Percentiles rank a stretch among this genome's conserved stretches.
phyloP scores from a whole-genome alignment of 768 basidiomycete species.

The Suillus subalutaceus region DNA sequence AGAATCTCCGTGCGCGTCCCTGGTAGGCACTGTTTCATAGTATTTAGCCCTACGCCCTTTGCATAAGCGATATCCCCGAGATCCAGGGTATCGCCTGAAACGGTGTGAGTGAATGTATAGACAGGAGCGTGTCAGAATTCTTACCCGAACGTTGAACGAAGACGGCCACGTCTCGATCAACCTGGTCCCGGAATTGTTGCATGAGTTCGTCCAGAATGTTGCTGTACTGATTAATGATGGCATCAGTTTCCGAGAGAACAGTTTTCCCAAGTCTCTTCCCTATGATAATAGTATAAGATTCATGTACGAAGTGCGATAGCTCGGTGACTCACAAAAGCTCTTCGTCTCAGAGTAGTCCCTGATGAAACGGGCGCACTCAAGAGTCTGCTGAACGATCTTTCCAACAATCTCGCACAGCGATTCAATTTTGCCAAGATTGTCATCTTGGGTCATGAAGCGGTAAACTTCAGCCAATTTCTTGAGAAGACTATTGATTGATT shows the following conservation, averaged over 20 bases:
- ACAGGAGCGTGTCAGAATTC: neutral
- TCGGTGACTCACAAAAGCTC: conserved; percentile 18
- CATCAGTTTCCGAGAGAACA: neutral
- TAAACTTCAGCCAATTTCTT: conserved; percentile 2
- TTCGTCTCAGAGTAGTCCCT: conserved; percentile 26
- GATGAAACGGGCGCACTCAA: conserved; percentile 33
- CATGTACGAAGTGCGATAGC: neutral
- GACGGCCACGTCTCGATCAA: neutral
- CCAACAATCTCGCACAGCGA: neutral
- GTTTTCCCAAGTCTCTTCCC: conserved; percentile 1
- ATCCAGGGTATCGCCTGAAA: neutral
- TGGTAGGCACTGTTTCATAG: conserved; percentile 15
- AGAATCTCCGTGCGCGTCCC: conserved; percentile 18
- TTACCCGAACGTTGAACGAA: neutral
- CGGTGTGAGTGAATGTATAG: neutral
- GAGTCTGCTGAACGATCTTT: conserved; percentile 21
- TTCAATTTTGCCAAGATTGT: neutral
- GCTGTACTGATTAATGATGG: neutral
- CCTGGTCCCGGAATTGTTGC: neutral
- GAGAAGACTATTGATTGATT: neutral
- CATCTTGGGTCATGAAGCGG: neutral
- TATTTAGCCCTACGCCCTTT: neutral
- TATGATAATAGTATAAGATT: neutral
- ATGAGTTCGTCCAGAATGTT: neutral
- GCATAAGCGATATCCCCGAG: conserved; percentile 8